These are phyloP conservation scores for Phytopythium kandeliae DNA, from an alignment of 352 stramenopile genomes.

Conservation along the genomic window DNA sequence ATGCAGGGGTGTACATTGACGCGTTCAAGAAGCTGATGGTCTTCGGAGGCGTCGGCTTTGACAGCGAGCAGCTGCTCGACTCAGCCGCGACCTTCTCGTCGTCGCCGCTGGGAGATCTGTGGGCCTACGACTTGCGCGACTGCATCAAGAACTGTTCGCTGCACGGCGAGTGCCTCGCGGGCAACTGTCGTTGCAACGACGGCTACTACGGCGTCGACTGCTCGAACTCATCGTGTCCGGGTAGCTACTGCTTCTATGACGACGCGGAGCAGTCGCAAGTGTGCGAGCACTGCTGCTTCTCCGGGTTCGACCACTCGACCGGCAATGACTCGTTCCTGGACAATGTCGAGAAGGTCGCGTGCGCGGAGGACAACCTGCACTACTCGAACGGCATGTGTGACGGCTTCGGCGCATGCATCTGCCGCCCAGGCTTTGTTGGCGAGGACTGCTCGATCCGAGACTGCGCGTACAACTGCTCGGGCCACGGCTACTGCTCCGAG, in stretches of 20 bases:
- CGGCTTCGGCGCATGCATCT: conserved; percentile 95
- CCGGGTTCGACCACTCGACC: conserved; percentile 72
- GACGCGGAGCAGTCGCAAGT: conserved; percentile 74
- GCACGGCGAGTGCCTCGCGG: conserved; percentile 89
- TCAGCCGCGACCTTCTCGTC: conserved; percentile 47
- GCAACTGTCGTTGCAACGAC: conserved; percentile 91
- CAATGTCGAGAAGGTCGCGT: conserved; percentile 91
- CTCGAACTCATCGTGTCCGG: conserved; percentile 92
- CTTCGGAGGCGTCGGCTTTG: conserved; percentile 87
- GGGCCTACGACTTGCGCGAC: conserved; percentile 86
- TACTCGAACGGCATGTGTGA: conserved; percentile 95
- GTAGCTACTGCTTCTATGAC: conserved; percentile 92
- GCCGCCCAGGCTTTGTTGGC: conserved; percentile 90
- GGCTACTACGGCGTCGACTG: conserved; percentile 97
- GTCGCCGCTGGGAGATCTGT: conserved; percentile 80
- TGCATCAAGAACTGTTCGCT: conserved; percentile 93
- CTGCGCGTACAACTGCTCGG: conserved; percentile 88
- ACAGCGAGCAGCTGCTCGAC: conserved; percentile 52
- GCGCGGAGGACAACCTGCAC: conserved; percentile 71
- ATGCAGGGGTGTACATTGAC: conserved; percentile 81
- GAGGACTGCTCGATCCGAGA: conserved; percentile 91
- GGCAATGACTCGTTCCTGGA: conserved; percentile 86
- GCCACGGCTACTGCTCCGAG: conserved; percentile 93
- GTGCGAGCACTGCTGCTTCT: conserved; percentile 94
- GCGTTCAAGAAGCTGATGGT: conserved; percentile 75